Evolutionary conservation across 163 green algal genomes (phyloP).

Genomic region (Scenedesmus sp.): DNA sequence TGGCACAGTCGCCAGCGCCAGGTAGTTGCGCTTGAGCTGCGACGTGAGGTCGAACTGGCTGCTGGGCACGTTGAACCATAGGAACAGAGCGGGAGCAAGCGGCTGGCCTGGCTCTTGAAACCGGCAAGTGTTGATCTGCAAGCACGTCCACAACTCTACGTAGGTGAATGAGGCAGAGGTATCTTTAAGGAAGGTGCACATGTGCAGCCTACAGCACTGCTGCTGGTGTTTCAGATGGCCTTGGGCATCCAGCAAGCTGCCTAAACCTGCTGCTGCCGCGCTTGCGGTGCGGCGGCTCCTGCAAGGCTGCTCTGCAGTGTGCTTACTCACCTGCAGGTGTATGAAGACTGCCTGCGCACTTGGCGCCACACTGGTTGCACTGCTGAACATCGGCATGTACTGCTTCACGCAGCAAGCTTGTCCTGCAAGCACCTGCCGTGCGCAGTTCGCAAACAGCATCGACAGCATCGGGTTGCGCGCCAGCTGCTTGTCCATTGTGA

Average conservation of each 20-base stretch:
- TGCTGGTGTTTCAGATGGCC: too few relatives aligned
- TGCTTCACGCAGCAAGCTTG: slow-evolving; percentile 31
- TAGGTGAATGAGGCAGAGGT: neutral
- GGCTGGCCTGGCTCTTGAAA: neutral
- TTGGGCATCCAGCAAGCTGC: neutral
- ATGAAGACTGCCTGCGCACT: slow-evolving; percentile 15
- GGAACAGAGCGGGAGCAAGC: slow-evolving; percentile 24
- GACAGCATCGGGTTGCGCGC: slow-evolving; percentile 45
- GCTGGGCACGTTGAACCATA: slow-evolving; percentile 48
- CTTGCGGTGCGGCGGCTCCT: neutral
- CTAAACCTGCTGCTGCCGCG: neutral
- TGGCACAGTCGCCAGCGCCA: slow-evolving; percentile 31
- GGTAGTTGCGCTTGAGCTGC: slow-evolving; percentile 50
- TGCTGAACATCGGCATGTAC: slow-evolving; percentile 36
- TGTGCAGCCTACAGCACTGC: neutral
- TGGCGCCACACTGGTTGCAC: neutral
- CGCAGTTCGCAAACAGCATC: slow-evolving; percentile 47
- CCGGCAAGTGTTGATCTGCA: slow-evolving; percentile 40
- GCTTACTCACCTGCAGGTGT: neutral
- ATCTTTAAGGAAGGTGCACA: neutral
- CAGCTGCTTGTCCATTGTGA: slow-evolving; percentile 51
- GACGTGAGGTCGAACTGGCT: slow-evolving; percentile 47
- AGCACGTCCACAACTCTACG: neutral
- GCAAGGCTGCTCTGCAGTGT: neutral
- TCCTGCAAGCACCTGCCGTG: slow-evolving; percentile 32